phyloP scores from a whole-genome alignment of 441 rosid species.

The Metrosideros polymorpha region DNA sequence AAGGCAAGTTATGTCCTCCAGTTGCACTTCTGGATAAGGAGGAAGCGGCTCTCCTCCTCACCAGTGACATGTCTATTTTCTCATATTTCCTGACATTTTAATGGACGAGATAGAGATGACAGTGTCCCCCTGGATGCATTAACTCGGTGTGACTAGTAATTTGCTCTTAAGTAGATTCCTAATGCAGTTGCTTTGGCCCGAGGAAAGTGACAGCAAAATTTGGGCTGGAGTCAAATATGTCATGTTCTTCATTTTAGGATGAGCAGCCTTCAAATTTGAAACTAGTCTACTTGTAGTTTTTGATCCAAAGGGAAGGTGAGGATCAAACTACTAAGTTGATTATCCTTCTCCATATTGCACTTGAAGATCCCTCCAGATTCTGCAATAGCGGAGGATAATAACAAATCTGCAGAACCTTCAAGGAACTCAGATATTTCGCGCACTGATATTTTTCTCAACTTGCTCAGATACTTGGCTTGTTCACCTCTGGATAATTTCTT shows the following conservation, averaged over 20 bases:
- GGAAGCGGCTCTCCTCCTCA: not conserved
- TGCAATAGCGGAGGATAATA: not conserved
- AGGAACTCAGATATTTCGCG: not conserved
- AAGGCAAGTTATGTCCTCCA: not conserved
- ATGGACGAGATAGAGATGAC: not conserved
- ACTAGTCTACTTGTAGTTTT: not conserved
- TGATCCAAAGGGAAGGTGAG: not conserved
- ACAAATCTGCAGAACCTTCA: not conserved
- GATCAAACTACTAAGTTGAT: not conserved
- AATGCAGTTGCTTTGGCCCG: not conserved
- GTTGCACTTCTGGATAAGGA: not conserved
- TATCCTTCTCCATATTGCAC: not conserved
- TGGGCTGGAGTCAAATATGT: not conserved
- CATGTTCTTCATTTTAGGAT: not conserved
- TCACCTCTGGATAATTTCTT: not conserved
- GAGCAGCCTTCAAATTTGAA: not conserved
- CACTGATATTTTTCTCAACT: not conserved
- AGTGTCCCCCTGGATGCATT: not conserved
- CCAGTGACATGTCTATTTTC: not conserved
- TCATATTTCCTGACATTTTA: not conserved
- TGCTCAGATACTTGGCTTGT: not conserved
- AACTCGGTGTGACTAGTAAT: not conserved
- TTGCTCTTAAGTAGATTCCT: not conserved
- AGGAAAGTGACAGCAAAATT: not conserved
- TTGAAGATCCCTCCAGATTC: not conserved